Conservation (phyloP, 768 basidiomycete species). For the Termitomyces sp. region DNA sequence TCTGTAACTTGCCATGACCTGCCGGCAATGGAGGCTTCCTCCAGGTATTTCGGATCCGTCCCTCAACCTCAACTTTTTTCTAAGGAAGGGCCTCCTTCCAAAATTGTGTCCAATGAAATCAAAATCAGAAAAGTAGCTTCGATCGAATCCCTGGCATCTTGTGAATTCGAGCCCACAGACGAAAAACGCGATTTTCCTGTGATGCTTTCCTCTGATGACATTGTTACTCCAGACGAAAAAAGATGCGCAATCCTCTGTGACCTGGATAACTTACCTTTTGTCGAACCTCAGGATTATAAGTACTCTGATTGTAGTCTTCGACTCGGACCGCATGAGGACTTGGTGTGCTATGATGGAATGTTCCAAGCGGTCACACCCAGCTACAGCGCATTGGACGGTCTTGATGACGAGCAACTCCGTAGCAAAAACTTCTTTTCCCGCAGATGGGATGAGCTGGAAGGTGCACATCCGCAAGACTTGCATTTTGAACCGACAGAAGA, state of each 20-base stretch:
- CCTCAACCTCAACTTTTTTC: not conserved
- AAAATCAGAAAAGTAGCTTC: not conserved
- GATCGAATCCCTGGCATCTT: not conserved
- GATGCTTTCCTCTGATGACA: not conserved
- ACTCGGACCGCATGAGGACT: not conserved
- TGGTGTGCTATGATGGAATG: not conserved
- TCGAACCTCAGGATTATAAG: constrained; percentile 12
- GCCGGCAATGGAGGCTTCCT: constrained; percentile 1
- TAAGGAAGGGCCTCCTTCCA: not conserved
- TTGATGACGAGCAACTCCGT: not conserved
- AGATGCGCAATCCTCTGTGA: not conserved
- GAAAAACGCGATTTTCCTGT: not conserved
- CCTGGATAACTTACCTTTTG: constrained; percentile 9
- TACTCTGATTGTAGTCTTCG: constrained; percentile 9
- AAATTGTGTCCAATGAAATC: not conserved
- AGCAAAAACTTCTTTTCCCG: not conserved
- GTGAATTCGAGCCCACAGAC: not conserved
- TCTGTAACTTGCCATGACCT: not conserved
- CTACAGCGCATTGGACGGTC: not conserved
- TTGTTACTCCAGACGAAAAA: not conserved
- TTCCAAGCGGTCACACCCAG: not conserved
- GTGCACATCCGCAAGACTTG: not conserved
- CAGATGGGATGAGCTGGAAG: constrained; percentile 8
- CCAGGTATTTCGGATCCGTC: constrained; percentile 12
- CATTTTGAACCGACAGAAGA: not conserved